Evolutionary conservation across 2,329 filamentous ascomycete species (phyloP), one percentile per base, ranked within the genome.

Genomic region (Pseudogymnoascus sp.): DNA sequence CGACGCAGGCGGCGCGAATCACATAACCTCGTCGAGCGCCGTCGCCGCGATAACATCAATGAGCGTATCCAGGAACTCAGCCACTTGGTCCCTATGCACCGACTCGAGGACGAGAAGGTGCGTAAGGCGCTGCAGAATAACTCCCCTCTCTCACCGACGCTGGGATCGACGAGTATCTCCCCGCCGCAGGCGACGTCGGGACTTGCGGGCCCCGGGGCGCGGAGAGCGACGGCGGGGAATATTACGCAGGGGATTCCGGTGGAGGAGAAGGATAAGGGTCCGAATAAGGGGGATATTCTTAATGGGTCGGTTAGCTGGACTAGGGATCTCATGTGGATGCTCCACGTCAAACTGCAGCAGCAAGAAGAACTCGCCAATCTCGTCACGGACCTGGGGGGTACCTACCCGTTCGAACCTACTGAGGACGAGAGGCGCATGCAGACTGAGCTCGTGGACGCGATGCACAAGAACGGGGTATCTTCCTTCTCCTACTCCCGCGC

Each of bases 241-340:
- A 97, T 97, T 71, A 96, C 92, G 5, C 93, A 93, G 68, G 92
- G 93, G 12, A 83, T 97, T 31, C 93, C 95, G 0, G 84, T 96
- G 37, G 95, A 99, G 71, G 95, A 97, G 69, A 97, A 97, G 75
- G 95, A 99, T 78, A 97, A 97, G 74, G 95, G 95, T 0, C 95
- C 95, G 5, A 97, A 97, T 81, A 99, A 99, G 78, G 95, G 95
- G 60, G 95, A 99, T 71, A 97, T 99, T 65, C 87, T 99, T 70
- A 97, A 97, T 72, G 93, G 95, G 31, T 90, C 93, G 36, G 95
- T 97, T 62, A 92, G 91, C 77, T 99, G 95, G 95, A 97, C 91
- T 66, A 86, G 93, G 67, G 95, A 99, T 77, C 81, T 99, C 62
- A 96, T 97, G 91, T 97, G 95, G 95, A 88, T 96, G 79, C 80